A percentile compares a stretch with the other conserved stretches of the same genome.
These are phyloP conservation scores for Rossbeevera mucosa DNA, from an alignment of 768 basidiomycete genomes.

Conservation along the genomic window DNA sequence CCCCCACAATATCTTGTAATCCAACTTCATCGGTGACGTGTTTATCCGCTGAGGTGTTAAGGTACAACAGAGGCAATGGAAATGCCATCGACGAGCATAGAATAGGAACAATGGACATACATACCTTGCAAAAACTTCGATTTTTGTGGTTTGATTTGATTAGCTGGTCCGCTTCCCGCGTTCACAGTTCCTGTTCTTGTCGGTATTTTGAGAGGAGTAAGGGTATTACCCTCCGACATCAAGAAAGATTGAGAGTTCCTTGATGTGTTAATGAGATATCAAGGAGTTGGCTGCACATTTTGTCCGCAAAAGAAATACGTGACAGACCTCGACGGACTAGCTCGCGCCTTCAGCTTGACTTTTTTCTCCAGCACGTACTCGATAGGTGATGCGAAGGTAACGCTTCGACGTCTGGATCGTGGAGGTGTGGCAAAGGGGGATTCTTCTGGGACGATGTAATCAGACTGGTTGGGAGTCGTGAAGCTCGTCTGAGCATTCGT, in stretches of 20 bases:
- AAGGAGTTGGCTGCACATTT: not conserved
- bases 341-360: not conserved
- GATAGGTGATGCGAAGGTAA: conserved; percentile 30
- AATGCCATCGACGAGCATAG: not conserved
- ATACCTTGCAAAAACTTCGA: conserved; percentile 3
- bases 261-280: not conserved
- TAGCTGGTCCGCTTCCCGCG: not conserved
- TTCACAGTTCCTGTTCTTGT: not conserved
- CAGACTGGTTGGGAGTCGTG: not conserved
- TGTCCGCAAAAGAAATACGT: not conserved
- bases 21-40: conserved; percentile 8
- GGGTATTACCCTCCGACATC: conserved; percentile 6
- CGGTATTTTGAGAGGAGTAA: conserved; percentile 18
- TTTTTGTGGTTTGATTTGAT: conserved; percentile 1
- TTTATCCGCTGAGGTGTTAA: not conserved
- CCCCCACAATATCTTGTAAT: conserved; percentile 41
- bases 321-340: conserved; percentile 8
- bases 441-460: not conserved
- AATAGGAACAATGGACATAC: conserved; percentile 1
- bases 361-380: conserved; percentile 11
- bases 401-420: conserved; percentile 18
- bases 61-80: not conserved
- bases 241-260: conserved; percentile 1
- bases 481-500: not conserved
- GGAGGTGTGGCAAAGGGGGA: not conserved